A percentile compares a stretch with the other conserved stretches of the same genome.
Conservation (phyloP, 305 asterid genomes). For the Coffea humblotiana region DNA sequence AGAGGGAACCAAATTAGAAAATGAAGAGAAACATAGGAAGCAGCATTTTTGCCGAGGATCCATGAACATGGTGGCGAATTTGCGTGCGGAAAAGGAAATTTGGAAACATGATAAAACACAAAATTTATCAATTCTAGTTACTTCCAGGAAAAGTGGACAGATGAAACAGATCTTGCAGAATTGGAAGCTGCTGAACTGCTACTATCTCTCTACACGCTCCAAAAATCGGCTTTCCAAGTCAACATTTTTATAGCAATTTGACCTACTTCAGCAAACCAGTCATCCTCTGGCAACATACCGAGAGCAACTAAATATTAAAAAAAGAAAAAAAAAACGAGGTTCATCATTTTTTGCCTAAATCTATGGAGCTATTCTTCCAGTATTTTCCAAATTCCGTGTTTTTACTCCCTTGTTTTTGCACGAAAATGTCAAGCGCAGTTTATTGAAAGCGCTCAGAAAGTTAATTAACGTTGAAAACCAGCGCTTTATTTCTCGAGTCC, state of each 20-base stretch:
- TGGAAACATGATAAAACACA: background rate
- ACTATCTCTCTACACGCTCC: slow-evolving; percentile 37
- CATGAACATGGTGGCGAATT: background rate
- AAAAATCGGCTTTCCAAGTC: slow-evolving; percentile 60
- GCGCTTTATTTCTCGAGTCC: too few species aligned
- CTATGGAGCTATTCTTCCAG: too few species aligned
- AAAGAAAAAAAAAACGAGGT: too few species aligned
- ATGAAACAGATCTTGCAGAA: slow-evolving; percentile 58
- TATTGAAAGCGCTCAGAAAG: too few species aligned
- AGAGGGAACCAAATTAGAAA: background rate
- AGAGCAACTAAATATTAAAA: background rate
- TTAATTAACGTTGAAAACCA: too few species aligned
- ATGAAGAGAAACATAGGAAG: background rate
- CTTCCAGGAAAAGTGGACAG: slow-evolving; percentile 66
- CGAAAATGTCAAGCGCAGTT: too few species aligned
- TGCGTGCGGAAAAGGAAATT: background rate
- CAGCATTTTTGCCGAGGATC: background rate
- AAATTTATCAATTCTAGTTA: slow-evolving; percentile 12
- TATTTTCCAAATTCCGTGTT: too few species aligned
- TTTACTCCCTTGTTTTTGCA: too few species aligned
- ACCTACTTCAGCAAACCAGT: slow-evolving; percentile 91
- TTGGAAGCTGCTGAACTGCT: slow-evolving; percentile 60
- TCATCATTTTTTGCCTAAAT: too few species aligned
- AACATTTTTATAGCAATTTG: slow-evolving; percentile 78
- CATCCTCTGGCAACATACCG: slow-evolving; percentile 81